A percentile compares a stretch with the other conserved stretches of the same genome.
phyloP scores from a whole-genome alignment of 2,329 filamentous ascomycete species.

The Penicillium sp. region DNA sequence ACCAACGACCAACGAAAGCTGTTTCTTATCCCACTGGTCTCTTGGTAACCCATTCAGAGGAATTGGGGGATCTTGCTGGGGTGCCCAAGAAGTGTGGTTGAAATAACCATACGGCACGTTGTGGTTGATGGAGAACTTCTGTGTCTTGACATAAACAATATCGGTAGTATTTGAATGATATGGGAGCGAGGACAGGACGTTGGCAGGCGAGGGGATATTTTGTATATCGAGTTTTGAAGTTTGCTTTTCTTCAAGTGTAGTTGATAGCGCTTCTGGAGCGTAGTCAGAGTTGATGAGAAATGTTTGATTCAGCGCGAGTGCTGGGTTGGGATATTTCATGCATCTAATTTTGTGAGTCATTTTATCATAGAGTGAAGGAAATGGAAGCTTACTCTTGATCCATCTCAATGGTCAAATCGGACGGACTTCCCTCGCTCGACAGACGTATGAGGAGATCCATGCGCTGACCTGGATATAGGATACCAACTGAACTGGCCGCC shows the following conservation, averaged over 20 bases:
- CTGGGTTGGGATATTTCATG: slow-evolving; percentile 48
- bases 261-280: slow-evolving; percentile 15
- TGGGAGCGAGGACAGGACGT: slow-evolving; percentile 19
- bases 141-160: slow-evolving; percentile 48
- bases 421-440: slow-evolving; percentile 8
- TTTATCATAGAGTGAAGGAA: not conserved
- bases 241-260: not conserved
- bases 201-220: not conserved
- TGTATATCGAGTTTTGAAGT: not conserved
- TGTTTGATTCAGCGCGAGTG: slow-evolving; percentile 38
- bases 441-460: slow-evolving; percentile 41
- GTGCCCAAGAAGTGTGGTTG: slow-evolving; percentile 48
- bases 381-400: slow-evolving; percentile 35
- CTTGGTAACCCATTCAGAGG: slow-evolving; percentile 37
- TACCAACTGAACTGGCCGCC: slow-evolving; percentile 36
- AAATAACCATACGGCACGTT: slow-evolving; percentile 49
- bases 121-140: slow-evolving; percentile 43
- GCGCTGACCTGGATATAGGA: slow-evolving; percentile 46
- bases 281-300: slow-evolving; percentile 36
- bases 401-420: slow-evolving; percentile 32
- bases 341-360: slow-evolving; percentile 25
- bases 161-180: slow-evolving; percentile 38
- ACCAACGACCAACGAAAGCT: slow-evolving; percentile 32
- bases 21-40: slow-evolving; percentile 43
- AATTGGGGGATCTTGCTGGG: slow-evolving; percentile 34